Evolutionary conservation across 345 rosid species (phyloP), one percentile per base, ranked within the genome.

Genomic region (Gossypium anomalum): DNA sequence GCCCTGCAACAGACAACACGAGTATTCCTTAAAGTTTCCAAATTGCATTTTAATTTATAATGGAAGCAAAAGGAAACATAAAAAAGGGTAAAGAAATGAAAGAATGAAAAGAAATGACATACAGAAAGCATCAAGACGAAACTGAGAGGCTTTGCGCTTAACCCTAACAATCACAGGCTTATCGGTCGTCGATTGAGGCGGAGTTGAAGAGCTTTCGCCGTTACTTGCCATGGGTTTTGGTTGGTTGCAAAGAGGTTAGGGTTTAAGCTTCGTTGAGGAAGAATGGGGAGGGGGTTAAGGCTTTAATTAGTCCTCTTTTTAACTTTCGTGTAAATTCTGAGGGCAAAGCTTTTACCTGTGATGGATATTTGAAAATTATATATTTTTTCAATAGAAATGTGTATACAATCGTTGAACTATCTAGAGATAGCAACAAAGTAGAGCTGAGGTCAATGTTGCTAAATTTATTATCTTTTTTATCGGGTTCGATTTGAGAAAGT

Each of bases 141-240:
- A 80, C 23, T 77, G 92, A 58, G 80, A 75, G 0, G 78, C 81
- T 82, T 90, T 88, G 57, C 91, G 86, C 80, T 90, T 90, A 75
- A 88, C 90, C 76, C 92, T 84, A 73, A 88, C 94, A 66, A 90
- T 67, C 34, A 90, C 81, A 9, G 92, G 92, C 86, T 82, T 90
- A 41, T 82, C 88, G 20, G 2, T 77, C 49, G 55, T 65, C 70
- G 79, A 45, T 22, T 77, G 77, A 12, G 44, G 70, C 20, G 19
- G 38, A 29, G 67, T 43, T 9, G 80, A 82, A 52, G 88, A 84
- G 81, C 84, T 77, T 79, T 80, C 88, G 22, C 81, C 83, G 6
- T 2, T 48, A 0, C 53, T 41, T 52, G 76, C 87, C 92, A 86
- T 85, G 53, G 17, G 27, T 0, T 9, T 52, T 27, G 65, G 17